Base-by-base conservation (phyloP, 1,139 yeast genomes). In the Sugiyamaella pinicola region DNA sequence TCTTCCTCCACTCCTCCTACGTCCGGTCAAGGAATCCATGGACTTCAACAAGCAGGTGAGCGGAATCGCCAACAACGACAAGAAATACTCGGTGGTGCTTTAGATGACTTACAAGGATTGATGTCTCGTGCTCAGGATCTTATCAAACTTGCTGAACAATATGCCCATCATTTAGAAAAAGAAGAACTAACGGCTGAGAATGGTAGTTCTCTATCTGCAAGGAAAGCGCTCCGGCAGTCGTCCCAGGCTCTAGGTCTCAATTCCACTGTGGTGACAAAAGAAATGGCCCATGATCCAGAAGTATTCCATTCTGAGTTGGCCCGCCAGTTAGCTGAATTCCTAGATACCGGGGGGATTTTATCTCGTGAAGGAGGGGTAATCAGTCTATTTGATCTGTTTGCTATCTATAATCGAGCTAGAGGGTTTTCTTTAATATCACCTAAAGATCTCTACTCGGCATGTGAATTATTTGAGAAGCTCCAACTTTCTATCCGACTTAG, bases 91-190 rank as follows among this genome's bases (percentile, higher is more conserved):
- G 79, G 82, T 34, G 78, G 80, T 31, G 90, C 96, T 0, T 71
- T 91, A 39, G 86, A 84, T 52, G 96, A 89, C 67, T 70, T 91
- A 45, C 85, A 85, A 57, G 85, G 85, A 43, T 73, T 91, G 49
- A 84, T 89, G 85, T 77, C 82, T 22, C 80, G 87, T 58, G 95
- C 91, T 1, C 82, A 82, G 61, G 95, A 90, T 53, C 78, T 91
- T 47, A 80, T 85, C 41, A 74, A 76, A 43, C 69, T 90, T 29
- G 82, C 85, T 22, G 74, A 76, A 47, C 70, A 80, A 42, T 77
- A 81, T 67, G 74, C 78, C 9, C 55, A 56, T n/a, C 60, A 60
- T 35, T 54, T 66, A 7, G 68, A 64, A 34, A 57, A 56, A 26
- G 64, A 57, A 39, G 65, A 61, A 34, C 28, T 53, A 22, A 54